phyloP scores from a whole-genome alignment of 805 yeast genomes.

The baker's yeast (Saccharomyces cerevisiae) region DNA sequence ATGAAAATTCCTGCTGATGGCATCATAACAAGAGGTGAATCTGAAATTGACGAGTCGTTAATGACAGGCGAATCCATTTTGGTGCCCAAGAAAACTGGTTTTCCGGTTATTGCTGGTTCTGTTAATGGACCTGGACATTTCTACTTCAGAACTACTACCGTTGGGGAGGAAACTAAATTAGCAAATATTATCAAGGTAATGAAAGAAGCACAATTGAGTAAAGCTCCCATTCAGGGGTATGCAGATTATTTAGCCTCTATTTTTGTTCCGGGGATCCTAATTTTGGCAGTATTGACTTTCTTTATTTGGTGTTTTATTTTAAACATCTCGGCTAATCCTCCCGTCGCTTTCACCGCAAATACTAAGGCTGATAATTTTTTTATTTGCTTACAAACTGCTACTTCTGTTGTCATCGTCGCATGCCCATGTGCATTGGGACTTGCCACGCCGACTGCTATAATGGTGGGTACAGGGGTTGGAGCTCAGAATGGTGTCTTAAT shows the following conservation, averaged over 20 bases:
- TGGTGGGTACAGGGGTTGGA: constrained; percentile 98
- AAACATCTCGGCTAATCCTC: constrained; percentile 32
- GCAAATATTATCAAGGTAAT: constrained; percentile 82
- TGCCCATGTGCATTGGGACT: constrained; percentile 97
- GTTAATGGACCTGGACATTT: constrained; percentile 72
- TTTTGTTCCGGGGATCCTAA: constrained; percentile 71
- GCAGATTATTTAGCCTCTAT: constrained; percentile 80
- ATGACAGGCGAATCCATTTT: constrained; percentile 89
- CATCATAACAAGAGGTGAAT: constrained; percentile 59
- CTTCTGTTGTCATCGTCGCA: constrained; percentile 91
- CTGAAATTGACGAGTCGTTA: constrained; percentile 83
- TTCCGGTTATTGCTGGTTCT: constrained; percentile 79
- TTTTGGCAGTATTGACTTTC: constrained; percentile 58
- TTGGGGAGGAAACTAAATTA: constrained; percentile 80
- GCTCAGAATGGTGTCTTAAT: constrained; percentile 83
- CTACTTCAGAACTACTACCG: constrained; percentile 54
- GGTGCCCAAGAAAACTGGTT: constrained; percentile 53
- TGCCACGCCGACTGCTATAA: constrained; percentile 97
- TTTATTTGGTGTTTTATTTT: constrained; percentile 42
- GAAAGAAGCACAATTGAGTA: constrained; percentile 77
- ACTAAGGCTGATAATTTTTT: constrained; percentile 46
- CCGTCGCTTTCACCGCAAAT: constrained; percentile 38
- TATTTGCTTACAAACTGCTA: constrained; percentile 69
- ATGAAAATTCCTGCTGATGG: constrained; percentile 92
- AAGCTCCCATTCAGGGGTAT: constrained; percentile 84